phyloP scores from a whole-genome alignment of 352 stramenopile genomes.

The Phytopythium litorale region DNA sequence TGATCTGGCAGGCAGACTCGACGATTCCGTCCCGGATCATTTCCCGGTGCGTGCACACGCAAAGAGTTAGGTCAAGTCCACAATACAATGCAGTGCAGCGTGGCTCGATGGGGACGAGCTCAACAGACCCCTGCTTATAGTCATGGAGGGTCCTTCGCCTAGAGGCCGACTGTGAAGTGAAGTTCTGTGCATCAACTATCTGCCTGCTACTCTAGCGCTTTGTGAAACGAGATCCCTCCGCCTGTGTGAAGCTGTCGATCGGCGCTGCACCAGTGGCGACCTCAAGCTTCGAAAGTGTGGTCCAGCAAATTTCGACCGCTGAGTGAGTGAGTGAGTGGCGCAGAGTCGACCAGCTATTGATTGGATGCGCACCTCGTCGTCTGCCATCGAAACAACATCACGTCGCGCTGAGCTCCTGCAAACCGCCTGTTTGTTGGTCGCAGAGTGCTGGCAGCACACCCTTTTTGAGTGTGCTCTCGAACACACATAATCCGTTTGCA shows the following conservation, averaged over 20 bases:
- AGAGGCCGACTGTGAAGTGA: no score
- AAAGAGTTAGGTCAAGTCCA: no score
- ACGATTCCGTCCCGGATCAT: not conserved
- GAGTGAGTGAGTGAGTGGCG: not conserved
- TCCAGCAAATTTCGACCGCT: not conserved
- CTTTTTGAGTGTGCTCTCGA: not conserved
- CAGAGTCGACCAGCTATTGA: slow-evolving; percentile 1
- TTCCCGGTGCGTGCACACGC: not conserved
- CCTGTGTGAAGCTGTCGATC: not conserved
- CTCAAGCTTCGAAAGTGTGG: not conserved
- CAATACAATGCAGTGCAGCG: no score
- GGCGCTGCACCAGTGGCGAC: not conserved
- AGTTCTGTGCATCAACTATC: no score
- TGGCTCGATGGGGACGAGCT: no score
- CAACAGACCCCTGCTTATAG: no score
- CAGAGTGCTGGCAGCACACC: not conserved
- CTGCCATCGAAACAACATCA: not conserved
- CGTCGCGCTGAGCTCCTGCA: no score
- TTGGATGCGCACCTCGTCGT: not conserved
- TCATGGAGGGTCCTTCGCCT: no score
- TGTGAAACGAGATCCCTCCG: not conserved
- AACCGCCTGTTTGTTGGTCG: slow-evolving; percentile 5
- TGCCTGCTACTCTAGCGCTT: no score
- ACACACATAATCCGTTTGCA: not conserved
- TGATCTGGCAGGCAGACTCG: not conserved